Percentiles rank a stretch among this genome's conserved stretches.
Conservation (phyloP, 139 green algal genomes). For the Yamagishiella unicocca region DNA sequence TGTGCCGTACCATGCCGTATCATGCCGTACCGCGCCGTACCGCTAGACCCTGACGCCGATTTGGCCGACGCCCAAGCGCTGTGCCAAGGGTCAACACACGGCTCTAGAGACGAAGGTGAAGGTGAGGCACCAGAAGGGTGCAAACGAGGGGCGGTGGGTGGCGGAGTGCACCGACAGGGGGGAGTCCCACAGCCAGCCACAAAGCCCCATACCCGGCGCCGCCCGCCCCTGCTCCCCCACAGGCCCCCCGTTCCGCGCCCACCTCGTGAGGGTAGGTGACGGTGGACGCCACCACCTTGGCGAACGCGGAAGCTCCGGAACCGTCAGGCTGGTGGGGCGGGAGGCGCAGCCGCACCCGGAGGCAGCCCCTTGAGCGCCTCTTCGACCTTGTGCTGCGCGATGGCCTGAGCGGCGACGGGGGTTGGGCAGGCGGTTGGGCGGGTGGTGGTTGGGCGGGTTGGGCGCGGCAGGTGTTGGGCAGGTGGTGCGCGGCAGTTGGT, state of each 20-base stretch:
- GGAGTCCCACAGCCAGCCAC: background rate
- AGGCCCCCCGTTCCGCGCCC: background rate
- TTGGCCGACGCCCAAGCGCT: too few species aligned
- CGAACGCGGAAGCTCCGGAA: slow-evolving; percentile 86
- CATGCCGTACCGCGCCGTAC: too few species aligned
- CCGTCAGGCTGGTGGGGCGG: slow-evolving; percentile 46
- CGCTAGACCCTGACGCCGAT: too few species aligned
- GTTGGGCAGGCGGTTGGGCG: too few species aligned
- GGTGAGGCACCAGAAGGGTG: too few species aligned
- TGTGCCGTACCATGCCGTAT: too few species aligned
- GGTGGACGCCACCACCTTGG: slow-evolving; percentile 96
- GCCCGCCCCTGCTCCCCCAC: background rate
- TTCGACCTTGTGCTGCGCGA: slow-evolving; percentile 16
- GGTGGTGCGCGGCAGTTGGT: too few species aligned
- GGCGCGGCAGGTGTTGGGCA: too few species aligned
- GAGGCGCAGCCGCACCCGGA: background rate
- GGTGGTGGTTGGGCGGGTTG: too few species aligned
- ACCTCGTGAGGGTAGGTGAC: slow-evolving; percentile 99
- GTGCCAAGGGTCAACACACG: too few species aligned
- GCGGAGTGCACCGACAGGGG: background rate
- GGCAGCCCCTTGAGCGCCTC: background rate
- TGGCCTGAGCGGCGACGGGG: background rate
- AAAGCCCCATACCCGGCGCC: background rate
- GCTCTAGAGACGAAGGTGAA: too few species aligned
- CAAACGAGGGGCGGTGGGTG: too few species aligned